Base-by-base conservation (phyloP, 2,329 filamentous ascomycete genomes). In the Penicillium glabrum region DNA sequence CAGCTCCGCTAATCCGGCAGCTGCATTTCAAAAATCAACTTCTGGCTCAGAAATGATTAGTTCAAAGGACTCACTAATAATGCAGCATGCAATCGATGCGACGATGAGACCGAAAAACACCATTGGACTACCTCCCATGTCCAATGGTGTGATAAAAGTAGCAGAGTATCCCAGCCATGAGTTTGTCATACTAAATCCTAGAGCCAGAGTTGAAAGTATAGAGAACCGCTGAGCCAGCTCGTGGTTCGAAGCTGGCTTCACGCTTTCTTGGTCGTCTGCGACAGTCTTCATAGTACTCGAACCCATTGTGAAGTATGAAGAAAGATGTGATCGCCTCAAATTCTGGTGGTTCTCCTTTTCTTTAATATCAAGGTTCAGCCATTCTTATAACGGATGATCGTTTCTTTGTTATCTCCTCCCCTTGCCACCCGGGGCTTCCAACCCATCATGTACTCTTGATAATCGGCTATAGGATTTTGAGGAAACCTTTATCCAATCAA, bases 111-210 rank as follows among this genome's bases (percentile, higher is more conserved):
- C 69, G 19, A 57, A 69, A 21, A 72, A 54, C 16, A 68, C 58
- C 0, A 51, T 59, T 35, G 66, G 65, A 1, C 67, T 61, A 8
- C 66, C 69, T 1, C 69, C 71, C 37, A 62, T 55, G 4, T 58
- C 19, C 13, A 72, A 46, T 13, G 62, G 61, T 13, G 56, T 58
- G 3, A 58, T 50, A 24, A 69, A 60, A 9, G 53, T 62, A 3
- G 62, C 63, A 8, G 62, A 56, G 45, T 68, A 71, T 5, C 64
- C 70, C 10, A 70, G 46, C 70, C 71, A 74, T 13, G 69, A 68
- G 53, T 72, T 74, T 2, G 68, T 71, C 31, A 71, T 67, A 24
- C 54, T 62, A 39, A 69, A 70, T 10, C 61, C 67, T 8, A 71
- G 56, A 5, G 66, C 61, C 13, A 70, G 31, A 5, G 62, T 61